These are phyloP conservation scores for Sphaceloma murrayae DNA, from an alignment of 2,329 filamentous ascomycete genomes.

Conservation along the genomic window DNA sequence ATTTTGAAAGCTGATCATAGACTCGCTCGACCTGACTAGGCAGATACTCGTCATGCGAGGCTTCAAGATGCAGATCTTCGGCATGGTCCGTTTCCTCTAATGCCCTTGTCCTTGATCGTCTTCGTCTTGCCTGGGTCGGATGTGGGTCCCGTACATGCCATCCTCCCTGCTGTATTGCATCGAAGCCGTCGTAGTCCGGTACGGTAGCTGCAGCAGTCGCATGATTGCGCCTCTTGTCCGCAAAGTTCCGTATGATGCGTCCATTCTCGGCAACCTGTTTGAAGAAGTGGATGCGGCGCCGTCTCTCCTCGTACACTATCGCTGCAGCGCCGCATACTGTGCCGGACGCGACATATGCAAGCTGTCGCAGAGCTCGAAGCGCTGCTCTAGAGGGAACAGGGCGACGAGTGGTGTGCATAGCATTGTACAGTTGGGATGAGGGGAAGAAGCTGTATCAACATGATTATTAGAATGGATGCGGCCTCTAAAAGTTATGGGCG, in stretches of 20 bases:
- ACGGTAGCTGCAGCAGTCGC: slow-evolving; percentile 8
- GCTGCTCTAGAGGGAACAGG: slow-evolving; percentile 30
- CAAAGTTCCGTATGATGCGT: slow-evolving; percentile 4
- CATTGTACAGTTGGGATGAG: slow-evolving; percentile 18
- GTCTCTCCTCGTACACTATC: slow-evolving; percentile 30
- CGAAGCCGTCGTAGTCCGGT: slow-evolving; percentile 6
- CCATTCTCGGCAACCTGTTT: slow-evolving; percentile 31
- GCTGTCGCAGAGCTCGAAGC: slow-evolving; percentile 30
- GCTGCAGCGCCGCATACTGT: slow-evolving; percentile 29
- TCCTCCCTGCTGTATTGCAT: slow-evolving; percentile 12
- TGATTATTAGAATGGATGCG: no score
- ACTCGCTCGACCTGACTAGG: slow-evolving; percentile 12
- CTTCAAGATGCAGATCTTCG: neutral
- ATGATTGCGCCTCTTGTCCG: slow-evolving; percentile 6
- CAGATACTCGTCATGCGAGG: slow-evolving; percentile 1
- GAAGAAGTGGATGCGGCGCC: slow-evolving; percentile 27
- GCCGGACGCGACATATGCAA: slow-evolving; percentile 33
- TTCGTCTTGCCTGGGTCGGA: slow-evolving; percentile 1
- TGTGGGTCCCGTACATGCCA: slow-evolving; percentile 6
- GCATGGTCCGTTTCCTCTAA: neutral
- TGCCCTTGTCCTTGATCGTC: neutral
- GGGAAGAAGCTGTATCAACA: neutral
- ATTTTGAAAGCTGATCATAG: slow-evolving; percentile 2
- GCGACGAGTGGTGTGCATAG: slow-evolving; percentile 26
- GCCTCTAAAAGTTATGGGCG: no score